phyloP scores from a whole-genome alignment of 805 yeast genomes.

The Osmozyma mogii region DNA sequence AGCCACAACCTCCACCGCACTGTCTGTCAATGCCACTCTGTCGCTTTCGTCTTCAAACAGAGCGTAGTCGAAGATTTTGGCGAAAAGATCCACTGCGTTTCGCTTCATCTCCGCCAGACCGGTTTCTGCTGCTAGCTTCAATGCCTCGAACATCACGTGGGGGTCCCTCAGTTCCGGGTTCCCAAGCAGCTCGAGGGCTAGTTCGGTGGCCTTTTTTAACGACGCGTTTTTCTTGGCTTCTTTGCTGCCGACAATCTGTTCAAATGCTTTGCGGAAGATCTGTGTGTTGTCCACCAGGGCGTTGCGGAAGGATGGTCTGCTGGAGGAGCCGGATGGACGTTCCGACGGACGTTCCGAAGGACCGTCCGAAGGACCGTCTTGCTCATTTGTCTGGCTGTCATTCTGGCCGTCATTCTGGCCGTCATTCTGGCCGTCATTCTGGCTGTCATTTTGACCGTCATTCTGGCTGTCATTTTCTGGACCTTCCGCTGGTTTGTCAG shows the following conservation, averaged over 20 bases:
- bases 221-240: conserved; percentile 50
- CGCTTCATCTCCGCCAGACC: conserved; percentile 57
- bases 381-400: neutral
- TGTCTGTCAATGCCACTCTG: conserved; percentile 59
- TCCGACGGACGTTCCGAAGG: neutral
- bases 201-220: conserved; percentile 29
- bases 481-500: neutral
- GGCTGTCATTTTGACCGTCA: neutral
- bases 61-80: conserved; percentile 83
- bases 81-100: conserved; percentile 74
- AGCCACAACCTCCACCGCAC: conserved; percentile 76
- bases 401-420: neutral
- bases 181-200: conserved; percentile 34
- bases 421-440: neutral
- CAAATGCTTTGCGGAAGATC: conserved; percentile 47
- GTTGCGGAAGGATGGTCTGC: neutral
- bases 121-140: conserved; percentile 67
- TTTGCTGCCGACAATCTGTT: conserved; percentile 46
- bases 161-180: conserved; percentile 34
- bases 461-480: neutral
- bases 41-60: conserved; percentile 51
- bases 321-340: neutral
- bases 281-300: conserved; percentile 17
- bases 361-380: neutral
- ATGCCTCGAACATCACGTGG: conserved; percentile 64